phyloP scores from a whole-genome alignment of 345 rosid species.

The Pistacia atlantica region DNA sequence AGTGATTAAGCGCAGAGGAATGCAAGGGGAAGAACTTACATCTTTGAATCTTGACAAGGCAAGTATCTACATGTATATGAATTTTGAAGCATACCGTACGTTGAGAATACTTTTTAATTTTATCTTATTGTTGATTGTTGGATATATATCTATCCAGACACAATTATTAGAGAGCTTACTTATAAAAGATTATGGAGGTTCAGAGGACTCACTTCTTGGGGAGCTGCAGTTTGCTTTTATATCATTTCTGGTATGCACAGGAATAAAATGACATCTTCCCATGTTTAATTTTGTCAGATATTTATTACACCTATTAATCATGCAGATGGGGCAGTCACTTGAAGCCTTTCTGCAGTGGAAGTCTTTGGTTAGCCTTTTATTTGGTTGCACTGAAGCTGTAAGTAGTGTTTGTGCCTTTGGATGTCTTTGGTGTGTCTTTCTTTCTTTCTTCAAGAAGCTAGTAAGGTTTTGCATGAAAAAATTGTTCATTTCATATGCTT shows the following conservation, averaged over 20 bases:
- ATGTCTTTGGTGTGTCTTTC: background rate
- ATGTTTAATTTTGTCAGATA: slow-evolving; percentile 5
- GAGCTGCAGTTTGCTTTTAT: slow-evolving; percentile 88
- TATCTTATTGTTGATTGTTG: slow-evolving; percentile 16
- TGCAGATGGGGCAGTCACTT: slow-evolving; percentile 99
- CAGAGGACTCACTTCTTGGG: slow-evolving; percentile 84
- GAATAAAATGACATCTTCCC: slow-evolving; percentile 8
- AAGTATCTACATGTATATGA: slow-evolving; percentile 8
- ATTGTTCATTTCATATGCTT: background rate
- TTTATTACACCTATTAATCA: slow-evolving; percentile 11
- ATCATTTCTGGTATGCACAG: slow-evolving; percentile 74
- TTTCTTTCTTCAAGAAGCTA: background rate
- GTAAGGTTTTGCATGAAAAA: background rate
- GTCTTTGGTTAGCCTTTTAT: slow-evolving; percentile 78
- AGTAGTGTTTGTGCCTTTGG: slow-evolving; percentile 28
- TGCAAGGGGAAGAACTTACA: slow-evolving; percentile 67
- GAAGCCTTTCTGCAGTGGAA: slow-evolving; percentile 94
- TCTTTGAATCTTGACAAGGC: slow-evolving; percentile 96
- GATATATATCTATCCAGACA: slow-evolving; percentile 43
- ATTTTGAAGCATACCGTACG: background rate
- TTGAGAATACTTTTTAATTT: background rate
- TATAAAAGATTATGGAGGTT: slow-evolving; percentile 59
- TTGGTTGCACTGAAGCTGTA: slow-evolving; percentile 91
- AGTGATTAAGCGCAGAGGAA: slow-evolving; percentile 65
- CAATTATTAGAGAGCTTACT: slow-evolving; percentile 65